Conservation (phyloP, 2,329 filamentous ascomycete species). For the Diaporthe destruens region DNA sequence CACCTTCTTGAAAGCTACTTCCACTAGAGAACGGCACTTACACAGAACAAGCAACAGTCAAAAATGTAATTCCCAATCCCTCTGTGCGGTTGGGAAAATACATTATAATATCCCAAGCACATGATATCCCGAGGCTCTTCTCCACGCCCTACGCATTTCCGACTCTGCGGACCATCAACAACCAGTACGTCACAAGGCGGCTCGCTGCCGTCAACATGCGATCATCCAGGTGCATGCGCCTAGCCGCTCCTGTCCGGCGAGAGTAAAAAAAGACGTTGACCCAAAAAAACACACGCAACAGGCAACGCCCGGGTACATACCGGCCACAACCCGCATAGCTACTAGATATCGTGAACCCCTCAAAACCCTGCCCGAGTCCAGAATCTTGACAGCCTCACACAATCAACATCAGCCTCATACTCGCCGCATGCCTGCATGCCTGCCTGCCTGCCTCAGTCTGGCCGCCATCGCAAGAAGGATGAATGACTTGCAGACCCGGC, state of each 20-base stretch:
- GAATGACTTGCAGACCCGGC: background rate
- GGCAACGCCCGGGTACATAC: no score
- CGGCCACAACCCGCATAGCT: no score
- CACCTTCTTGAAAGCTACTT: background rate
- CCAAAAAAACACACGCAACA: background rate
- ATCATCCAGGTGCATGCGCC: constrained; percentile 7
- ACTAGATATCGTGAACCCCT: no score
- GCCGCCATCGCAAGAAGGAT: background rate
- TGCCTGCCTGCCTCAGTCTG: no score
- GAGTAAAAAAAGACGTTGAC: constrained; percentile 10
- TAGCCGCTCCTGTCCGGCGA: constrained; percentile 15
- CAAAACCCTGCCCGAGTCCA: background rate
- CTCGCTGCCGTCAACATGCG: constrained; percentile 9
- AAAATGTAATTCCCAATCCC: background rate
- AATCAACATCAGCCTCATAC: background rate
- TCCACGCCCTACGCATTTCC: background rate
- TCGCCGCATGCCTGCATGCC: background rate
- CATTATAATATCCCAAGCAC: background rate
- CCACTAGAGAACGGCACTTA: background rate
- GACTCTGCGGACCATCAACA: background rate
- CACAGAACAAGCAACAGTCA: background rate
- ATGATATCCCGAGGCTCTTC: no score
- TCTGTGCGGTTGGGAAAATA: no score
- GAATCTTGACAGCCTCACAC: background rate
- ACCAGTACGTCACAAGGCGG: constrained; percentile 5